Conservation (phyloP, 805 yeast genomes). For the Yamadazyma phyllophila region DNA sequence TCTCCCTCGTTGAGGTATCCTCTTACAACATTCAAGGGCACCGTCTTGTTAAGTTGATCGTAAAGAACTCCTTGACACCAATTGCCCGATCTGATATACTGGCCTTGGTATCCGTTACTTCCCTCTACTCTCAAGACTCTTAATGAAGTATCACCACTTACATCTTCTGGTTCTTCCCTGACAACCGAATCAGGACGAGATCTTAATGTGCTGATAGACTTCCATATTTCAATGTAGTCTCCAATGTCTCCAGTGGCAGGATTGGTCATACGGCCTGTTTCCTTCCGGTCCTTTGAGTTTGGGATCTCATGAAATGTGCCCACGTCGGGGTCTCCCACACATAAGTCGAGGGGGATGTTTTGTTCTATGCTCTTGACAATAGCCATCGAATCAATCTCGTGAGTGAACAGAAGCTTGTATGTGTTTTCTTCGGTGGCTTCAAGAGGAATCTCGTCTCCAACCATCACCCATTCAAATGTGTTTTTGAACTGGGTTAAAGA, state of each 20-base stretch:
- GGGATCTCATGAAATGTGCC: constrained; percentile 44
- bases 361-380: constrained; percentile 25
- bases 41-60: constrained; percentile 18
- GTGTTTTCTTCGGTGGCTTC: constrained; percentile 26
- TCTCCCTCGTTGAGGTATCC: constrained; percentile 15
- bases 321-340: constrained; percentile 36
- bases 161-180: constrained; percentile 18
- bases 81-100: constrained; percentile 46
- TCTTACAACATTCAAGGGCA: constrained; percentile 30
- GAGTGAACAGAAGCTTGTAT: constrained; percentile 37
- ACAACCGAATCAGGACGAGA: constrained; percentile 27
- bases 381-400: constrained; percentile 42
- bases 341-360: constrained; percentile 30
- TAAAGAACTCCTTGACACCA: constrained; percentile 52
- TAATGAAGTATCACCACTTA: constrained; percentile 1
- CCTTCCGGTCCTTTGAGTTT: constrained; percentile 42
- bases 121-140: constrained; percentile 24
- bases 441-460: constrained; percentile 43
- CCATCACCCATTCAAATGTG: constrained; percentile 57
- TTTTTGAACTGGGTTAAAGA: constrained; percentile 18
- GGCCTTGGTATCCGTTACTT: constrained; percentile 33
- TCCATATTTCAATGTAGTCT: constrained; percentile 55
- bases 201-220: constrained; percentile 42
- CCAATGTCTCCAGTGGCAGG: constrained; percentile 41
- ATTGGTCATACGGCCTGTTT: constrained; percentile 50